These are phyloP conservation scores for Iris macrosiphon DNA, from an alignment of 106 monocot genomes.

Conservation along the genomic window DNA sequence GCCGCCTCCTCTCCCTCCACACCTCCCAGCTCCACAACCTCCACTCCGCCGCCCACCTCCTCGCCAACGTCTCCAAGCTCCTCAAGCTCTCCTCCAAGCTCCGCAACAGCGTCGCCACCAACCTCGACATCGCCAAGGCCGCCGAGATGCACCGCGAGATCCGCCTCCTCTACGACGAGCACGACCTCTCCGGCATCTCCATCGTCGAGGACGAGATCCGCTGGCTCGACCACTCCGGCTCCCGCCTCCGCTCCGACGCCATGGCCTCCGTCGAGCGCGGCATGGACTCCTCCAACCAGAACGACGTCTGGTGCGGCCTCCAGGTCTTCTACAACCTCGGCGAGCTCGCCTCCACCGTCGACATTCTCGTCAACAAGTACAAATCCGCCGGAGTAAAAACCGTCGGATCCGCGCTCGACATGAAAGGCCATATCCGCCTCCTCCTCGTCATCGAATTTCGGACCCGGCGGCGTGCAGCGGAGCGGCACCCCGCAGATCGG, in stretches of 20 bases:
- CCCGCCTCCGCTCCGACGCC: conserved; percentile 57
- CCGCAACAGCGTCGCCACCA: conserved; percentile 27
- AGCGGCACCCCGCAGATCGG: conserved; percentile 96
- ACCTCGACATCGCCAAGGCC: conserved; percentile 73
- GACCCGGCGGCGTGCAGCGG: conserved; percentile 77
- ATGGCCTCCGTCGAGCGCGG: conserved; percentile 72
- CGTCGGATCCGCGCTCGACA: conserved; percentile 62
- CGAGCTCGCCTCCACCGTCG: conserved; percentile 70
- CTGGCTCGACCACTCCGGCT: conserved; percentile 55
- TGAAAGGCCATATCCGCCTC: conserved; percentile 81
- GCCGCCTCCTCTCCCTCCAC: conserved; percentile 31
- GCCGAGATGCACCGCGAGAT: conserved; percentile 90
- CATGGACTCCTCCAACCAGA: conserved; percentile 88
- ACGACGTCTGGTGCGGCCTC: conserved; percentile 91
- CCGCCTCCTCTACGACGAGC: conserved; percentile 62
- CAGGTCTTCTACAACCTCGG: conserved; percentile 98
- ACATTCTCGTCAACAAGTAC: conserved; percentile 63
- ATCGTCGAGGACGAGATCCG: conserved; percentile 82
- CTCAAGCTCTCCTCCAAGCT: conserved; percentile 54
- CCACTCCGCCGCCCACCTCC: conserved; percentile 61
- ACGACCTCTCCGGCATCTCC: conserved; percentile 56
- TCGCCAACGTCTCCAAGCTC: conserved; percentile 43
- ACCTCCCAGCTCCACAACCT: conserved; percentile 75
- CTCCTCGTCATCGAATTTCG: conserved; percentile 20
- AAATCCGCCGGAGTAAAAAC: conserved; percentile 70